These are phyloP conservation scores for Rachicladosporium sp. DNA, from an alignment of 2,329 filamentous ascomycete species.

Conservation along the genomic window DNA sequence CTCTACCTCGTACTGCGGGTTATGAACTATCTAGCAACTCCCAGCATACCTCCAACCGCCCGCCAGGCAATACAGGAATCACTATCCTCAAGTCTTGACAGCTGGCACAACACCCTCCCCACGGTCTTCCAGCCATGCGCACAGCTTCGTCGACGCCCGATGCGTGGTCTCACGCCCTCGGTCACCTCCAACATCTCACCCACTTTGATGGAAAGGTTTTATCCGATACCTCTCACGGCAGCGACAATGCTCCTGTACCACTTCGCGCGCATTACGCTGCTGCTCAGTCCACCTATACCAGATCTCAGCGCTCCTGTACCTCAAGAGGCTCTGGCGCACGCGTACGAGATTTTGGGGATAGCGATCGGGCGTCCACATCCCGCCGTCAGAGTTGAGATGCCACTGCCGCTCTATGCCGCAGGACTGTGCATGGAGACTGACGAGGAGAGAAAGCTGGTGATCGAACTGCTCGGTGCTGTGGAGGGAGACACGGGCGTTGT, in stretches of 20 bases:
- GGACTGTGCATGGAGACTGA: constrained; percentile 46
- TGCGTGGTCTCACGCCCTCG: too few relatives aligned
- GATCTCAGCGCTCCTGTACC: constrained; percentile 36
- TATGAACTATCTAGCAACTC: constrained; percentile 50
- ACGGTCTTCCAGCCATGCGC: constrained; percentile 49
- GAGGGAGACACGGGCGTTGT: constrained; percentile 52
- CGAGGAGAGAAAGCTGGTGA: constrained; percentile 42
- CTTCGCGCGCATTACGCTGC: constrained; percentile 48
- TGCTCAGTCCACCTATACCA: constrained; percentile 47
- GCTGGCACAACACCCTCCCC: constrained; percentile 47
- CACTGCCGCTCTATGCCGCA: constrained; percentile 47
- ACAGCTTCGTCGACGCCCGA: constrained; percentile 15
- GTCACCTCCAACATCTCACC: too few relatives aligned
- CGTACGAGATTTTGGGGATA: constrained; percentile 49
- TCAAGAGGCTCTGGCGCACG: constrained; percentile 44
- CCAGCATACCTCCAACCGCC: constrained; percentile 29
- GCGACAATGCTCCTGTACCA: constrained; percentile 55
- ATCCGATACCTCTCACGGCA: constrained; percentile 49
- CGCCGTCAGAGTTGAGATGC: constrained; percentile 44
- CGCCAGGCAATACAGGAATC: constrained; percentile 36
- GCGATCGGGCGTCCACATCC: constrained; percentile 44
- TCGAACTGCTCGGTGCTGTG: constrained; percentile 48
- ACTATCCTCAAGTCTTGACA: constrained; percentile 45
- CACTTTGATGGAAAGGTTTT: constrained; percentile 45
- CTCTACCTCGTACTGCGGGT: constrained; percentile 55